These are phyloP conservation scores for Penicillium crustosum DNA, from an alignment of 2,329 filamentous ascomycete genomes.

Conservation along the genomic window DNA sequence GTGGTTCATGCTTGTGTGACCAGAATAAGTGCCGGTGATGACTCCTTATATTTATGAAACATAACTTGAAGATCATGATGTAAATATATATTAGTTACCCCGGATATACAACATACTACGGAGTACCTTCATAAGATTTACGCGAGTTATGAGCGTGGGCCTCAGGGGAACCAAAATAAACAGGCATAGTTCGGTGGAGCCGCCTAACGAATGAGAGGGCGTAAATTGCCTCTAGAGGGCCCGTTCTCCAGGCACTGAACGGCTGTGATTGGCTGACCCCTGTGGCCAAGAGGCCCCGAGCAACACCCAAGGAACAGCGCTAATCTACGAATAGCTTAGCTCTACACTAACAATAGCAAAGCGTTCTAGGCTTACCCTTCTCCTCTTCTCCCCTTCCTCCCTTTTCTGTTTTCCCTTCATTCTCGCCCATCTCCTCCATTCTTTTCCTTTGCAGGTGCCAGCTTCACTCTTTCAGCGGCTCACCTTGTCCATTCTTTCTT, in stretches of 20 bases:
- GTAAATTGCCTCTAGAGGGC: neutral
- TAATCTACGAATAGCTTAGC: conserved; percentile 36
- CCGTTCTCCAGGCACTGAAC: conserved; percentile 12
- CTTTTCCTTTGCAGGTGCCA: conserved; percentile 46
- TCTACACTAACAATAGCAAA: conserved; percentile 19
- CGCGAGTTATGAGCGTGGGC: neutral
- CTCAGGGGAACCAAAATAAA: conserved; percentile 17
- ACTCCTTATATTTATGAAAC: neutral
- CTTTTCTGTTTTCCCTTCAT: conserved; percentile 28
- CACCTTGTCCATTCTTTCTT: conserved; percentile 48
- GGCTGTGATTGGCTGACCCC: conserved; percentile 8
- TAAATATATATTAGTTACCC: neutral
- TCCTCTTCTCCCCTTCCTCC: conserved; percentile 23
- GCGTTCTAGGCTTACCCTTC: conserved; percentile 14
- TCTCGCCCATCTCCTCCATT: conserved; percentile 24
- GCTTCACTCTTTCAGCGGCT: conserved; percentile 67
- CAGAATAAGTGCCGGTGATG: neutral
- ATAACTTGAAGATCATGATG: neutral
- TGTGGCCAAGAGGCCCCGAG: conserved; percentile 53
- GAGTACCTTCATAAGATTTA: neutral
- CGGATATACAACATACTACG: neutral
- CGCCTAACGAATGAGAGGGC: conserved; percentile 8
- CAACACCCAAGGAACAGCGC: conserved; percentile 45
- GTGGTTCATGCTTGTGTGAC: neutral
- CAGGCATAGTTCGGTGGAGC: conserved; percentile 17